Percentiles rank a stretch among this genome's conserved stretches.
phyloP scores from a whole-genome alignment of 73 alveolate genomes.

The Uronychia setigera region DNA sequence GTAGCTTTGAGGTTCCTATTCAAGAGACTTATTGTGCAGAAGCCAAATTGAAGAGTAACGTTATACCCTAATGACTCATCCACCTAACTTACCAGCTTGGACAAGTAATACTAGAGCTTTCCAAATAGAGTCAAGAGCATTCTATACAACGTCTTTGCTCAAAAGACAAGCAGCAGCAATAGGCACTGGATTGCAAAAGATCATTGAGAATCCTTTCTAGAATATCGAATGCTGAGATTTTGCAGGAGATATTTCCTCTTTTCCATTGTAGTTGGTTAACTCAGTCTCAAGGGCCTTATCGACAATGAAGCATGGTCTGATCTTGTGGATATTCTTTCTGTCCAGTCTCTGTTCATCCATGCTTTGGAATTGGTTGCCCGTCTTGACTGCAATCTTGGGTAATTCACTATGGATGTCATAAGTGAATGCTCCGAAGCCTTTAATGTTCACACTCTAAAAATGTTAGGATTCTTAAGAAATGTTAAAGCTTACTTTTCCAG shows the following conservation, averaged over 20 bases:
- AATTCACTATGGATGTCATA: constrained; percentile 75
- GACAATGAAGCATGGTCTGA: constrained; percentile 68
- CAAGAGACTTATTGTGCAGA: constrained; percentile 58
- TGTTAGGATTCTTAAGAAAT: too few relatives aligned
- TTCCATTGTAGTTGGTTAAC: constrained; percentile 72
- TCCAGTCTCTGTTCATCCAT: constrained; percentile 77
- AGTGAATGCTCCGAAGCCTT: constrained; percentile 88
- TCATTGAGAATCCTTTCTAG: constrained; percentile 86
- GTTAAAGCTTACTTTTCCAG: constrained; percentile 45
- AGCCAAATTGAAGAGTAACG: constrained; percentile 67
- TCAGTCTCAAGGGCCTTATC: constrained; percentile 72
- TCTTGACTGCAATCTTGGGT: constrained; percentile 75
- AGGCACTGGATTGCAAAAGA: constrained; percentile 90
- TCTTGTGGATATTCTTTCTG: constrained; percentile 77
- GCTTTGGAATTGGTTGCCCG: constrained; percentile 43
- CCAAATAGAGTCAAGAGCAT: constrained; percentile 79
- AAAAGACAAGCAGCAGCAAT: constrained; percentile 83
- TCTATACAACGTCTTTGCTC: constrained; percentile 75
- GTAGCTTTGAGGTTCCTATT: constrained; percentile 64
- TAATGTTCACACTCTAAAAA: constrained; percentile 69
- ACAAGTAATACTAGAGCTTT: constrained; percentile 71
- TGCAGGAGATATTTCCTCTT: constrained; percentile 75
- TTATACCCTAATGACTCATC: too few relatives aligned
- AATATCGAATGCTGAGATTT: constrained; percentile 72
- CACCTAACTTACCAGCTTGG: constrained; percentile 65